Base-by-base conservation (phyloP, 139 green algal genomes). In the Astrephomene gubernaculifera region DNA sequence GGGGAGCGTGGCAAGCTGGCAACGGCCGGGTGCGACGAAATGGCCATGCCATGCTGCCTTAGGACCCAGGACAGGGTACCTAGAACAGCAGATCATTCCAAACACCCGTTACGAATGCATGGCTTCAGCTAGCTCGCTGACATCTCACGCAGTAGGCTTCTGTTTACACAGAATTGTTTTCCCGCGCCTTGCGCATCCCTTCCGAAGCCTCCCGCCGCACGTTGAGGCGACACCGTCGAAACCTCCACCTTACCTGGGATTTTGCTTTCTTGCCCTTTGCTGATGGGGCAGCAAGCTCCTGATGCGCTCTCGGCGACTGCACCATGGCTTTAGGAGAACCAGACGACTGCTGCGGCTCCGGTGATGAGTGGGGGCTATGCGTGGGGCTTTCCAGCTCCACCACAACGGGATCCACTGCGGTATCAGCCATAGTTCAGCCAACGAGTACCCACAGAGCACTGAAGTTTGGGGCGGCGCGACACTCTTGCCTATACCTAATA, bases 351-450 rank as follows among this genome's bases (percentile, higher is more conserved):
- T 21, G 39, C 53, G 73, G 73, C 17, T 82, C 57, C 3, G 75
- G 39, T 14, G 76, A 61, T 0, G 29, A 54, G 17, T 61, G 76
- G 39, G n/a, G 61, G 41, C 39, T 63, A 27, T 36, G 17, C 2
- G 53, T 44, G 33, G 60, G 76, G 31, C 52, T 83, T 25, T 83
- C 76, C 21, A 83, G 60, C 60, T 83, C 76, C 12, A 83, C 39
- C n/a, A 41, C 3, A 12, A 25, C 60, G 19, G 76, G 5, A 9
- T 71, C 76, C 24, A 60, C 70, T 19, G n/a, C 70, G 17, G 38
- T 38, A 41, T 78, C 61, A n/a, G 52, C 44, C 76, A 83, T 83
- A 24, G 25, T 49, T 49, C 65, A 45, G 54, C 54, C 5, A 25
- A 45, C 41, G 36, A 72, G 65, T n/a, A n/a, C n/a, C n/a, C n/a